Conservation (phyloP, 139 green algal genomes). For the Spirogloea muscicola region DNA sequence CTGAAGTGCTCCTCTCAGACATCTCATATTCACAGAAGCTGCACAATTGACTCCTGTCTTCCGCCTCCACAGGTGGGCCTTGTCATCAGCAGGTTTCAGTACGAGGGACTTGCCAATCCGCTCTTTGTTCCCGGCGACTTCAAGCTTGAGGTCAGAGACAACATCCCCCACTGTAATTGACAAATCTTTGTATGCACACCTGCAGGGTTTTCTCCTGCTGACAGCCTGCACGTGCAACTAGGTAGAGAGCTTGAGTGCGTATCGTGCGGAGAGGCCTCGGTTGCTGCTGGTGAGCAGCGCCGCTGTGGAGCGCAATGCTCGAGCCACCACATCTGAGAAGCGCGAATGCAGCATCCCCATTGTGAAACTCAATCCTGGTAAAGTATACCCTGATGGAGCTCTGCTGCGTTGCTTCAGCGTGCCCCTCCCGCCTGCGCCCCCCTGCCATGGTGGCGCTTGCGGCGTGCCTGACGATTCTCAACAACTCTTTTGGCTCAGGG, state of each 20-base stretch:
- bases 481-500: constrained; percentile 52
- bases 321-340: constrained; percentile 61
- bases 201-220: background rate
- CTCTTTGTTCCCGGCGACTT: constrained; percentile 18
- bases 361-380: constrained; percentile 71
- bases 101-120: constrained; percentile 25
- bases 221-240: background rate
- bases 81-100: constrained; percentile 33
- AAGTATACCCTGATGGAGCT: background rate
- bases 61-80: constrained; percentile 32
- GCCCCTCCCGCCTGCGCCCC: background rate
- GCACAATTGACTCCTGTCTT: too few relatives aligned
- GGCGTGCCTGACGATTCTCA: background rate
- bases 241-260: constrained; percentile 37
- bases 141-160: constrained; percentile 14
- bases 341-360: constrained; percentile 77
- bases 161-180: background rate
- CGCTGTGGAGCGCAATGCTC: constrained; percentile 75
- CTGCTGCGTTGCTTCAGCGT: background rate
- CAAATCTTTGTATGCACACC: background rate
- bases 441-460: too few relatives aligned
- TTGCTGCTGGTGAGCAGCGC: constrained; percentile 65
- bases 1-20: too few relatives aligned
- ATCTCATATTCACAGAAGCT: too few relatives aligned
- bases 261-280: constrained; percentile 11